phyloP scores from a whole-genome alignment of 441 rosid genomes.

The Geranium incanum region DNA sequence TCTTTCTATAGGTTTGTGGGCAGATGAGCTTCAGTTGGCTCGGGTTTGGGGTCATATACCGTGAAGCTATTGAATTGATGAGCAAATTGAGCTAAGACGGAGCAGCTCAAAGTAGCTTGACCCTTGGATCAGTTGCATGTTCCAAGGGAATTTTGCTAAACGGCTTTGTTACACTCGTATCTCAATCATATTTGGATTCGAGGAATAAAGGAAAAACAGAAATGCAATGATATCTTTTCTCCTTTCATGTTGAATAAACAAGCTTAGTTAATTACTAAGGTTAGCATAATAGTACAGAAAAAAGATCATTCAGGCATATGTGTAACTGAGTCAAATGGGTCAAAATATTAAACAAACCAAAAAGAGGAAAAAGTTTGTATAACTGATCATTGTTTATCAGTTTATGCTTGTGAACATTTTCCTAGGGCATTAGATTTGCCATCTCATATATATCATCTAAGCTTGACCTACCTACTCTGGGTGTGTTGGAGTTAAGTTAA shows the following conservation, averaged over 20 bases:
- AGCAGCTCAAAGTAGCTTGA: not conserved
- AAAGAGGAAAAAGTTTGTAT: not conserved
- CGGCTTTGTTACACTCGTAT: not conserved
- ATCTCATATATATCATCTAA: not conserved
- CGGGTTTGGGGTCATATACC: too few relatives aligned
- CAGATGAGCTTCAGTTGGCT: not conserved
- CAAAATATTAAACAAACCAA: not conserved
- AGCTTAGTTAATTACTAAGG: not conserved
- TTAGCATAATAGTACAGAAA: not conserved
- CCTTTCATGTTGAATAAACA: not conserved
- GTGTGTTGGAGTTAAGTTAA: not conserved
- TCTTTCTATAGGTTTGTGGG: not conserved
- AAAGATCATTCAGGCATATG: not conserved
- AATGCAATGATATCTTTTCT: not conserved
- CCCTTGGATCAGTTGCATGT: not conserved
- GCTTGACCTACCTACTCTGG: slow-evolving; percentile 1
- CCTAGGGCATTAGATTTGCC: not conserved
- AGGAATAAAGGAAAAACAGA: not conserved
- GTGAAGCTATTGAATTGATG: not conserved
- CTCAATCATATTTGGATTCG: not conserved
- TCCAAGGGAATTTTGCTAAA: too few relatives aligned
- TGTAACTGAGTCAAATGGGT: not conserved
- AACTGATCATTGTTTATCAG: not conserved
- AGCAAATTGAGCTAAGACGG: not conserved
- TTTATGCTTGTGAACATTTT: not conserved